These are phyloP conservation scores for Pythium sp. DNA, from an alignment of 352 stramenopile genomes.

Conservation along the genomic window DNA sequence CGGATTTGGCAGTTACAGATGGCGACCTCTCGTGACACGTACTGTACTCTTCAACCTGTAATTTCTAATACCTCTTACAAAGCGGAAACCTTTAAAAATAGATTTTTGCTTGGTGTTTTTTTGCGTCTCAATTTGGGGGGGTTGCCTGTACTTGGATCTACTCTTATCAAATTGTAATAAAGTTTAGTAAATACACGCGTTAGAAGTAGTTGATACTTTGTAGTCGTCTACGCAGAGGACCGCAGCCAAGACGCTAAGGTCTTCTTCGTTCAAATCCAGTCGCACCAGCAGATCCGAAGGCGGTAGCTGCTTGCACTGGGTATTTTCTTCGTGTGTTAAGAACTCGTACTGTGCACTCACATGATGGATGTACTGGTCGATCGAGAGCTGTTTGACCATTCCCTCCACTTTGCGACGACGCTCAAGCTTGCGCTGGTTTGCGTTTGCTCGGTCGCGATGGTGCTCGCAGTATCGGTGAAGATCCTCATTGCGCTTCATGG, in stretches of 20 bases:
- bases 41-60: too few species aligned
- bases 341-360: constrained; percentile 12
- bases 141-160: too few species aligned
- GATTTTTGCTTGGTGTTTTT: too few species aligned
- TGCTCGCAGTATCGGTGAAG: constrained; percentile 57
- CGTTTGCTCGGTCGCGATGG: constrained; percentile 58
- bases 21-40: too few species aligned
- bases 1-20: too few species aligned
- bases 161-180: too few species aligned
- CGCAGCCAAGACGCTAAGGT: constrained; percentile 7
- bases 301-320: neutral
- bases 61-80: too few species aligned
- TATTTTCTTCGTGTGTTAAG: neutral
- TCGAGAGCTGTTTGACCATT: constrained; percentile 8
- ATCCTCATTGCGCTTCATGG: constrained; percentile 37
- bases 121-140: too few species aligned
- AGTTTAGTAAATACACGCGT: too few species aligned
- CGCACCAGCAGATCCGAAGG: constrained; percentile 3
- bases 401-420: constrained; percentile 19
- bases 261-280: constrained; percentile 7
- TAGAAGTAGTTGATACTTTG: too few species aligned
- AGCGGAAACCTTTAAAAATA: too few species aligned
- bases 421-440: constrained; percentile 62
- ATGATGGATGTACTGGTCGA: constrained; percentile 12
- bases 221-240: constrained; percentile 7